Base-by-base conservation (phyloP, 805 yeast genomes). In the Starmera caribaea region DNA sequence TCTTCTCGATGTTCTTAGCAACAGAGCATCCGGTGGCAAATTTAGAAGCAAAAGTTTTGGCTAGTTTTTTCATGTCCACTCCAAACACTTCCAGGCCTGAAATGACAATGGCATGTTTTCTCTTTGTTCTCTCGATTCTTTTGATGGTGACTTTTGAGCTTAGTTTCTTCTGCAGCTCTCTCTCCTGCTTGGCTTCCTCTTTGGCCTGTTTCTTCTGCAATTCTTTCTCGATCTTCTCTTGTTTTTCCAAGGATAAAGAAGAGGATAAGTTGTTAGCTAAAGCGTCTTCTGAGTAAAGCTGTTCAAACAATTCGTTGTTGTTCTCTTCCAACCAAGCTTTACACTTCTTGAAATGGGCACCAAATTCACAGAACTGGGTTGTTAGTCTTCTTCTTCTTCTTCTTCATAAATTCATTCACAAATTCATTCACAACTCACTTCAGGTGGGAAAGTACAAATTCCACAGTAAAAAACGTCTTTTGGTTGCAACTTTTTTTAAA, bases 21-120 rank as follows among this genome's bases (percentile, higher is more conserved):
- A 89, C 95, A 16, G 92, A 79, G 26, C 96, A 90, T 38, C 97
- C 97, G 8, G 97, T 89, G 12, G 97, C 97, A 57, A 90, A 89
- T 60, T 84, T 87, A 30, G 92, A 81, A 0, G 97, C 92, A 62
- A 90, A 89, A 1, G 88, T 79, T 69, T 90, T 90, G 35, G 96
- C 84, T 48, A 87, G 69, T 57, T 88, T 89, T 67, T 89, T 89
- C 76, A 85, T 73, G 57, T 89, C 96, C 44, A 87, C 74, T 44
- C 81, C 90, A 57, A 87, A 81, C 31, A 88, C 85, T 57, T 90
- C 97, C 46, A 89, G 69, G 13, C 96, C 96, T 15, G 83, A 72
- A 38, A 89, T 81, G 16, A 95, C 83, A 39, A 88, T 81, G 41
- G 88, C 83, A 55, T 81, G 86, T 60, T 89, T 89, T 53, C 94